Conservation (phyloP, 2,329 filamentous ascomycete genomes). For the Colletotrichum coccodes region DNA sequence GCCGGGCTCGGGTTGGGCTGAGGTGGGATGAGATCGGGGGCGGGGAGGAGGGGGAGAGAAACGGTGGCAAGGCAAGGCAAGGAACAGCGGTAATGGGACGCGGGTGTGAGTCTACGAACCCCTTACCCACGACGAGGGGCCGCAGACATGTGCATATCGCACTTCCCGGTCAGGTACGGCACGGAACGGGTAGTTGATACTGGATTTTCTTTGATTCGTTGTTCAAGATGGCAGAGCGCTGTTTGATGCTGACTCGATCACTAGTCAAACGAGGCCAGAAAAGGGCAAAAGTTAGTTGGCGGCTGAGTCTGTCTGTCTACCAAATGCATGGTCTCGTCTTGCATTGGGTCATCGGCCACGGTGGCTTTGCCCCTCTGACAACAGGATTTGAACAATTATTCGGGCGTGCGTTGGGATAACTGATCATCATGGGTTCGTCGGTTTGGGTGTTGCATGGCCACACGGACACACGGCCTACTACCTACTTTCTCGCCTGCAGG, state of each 20-base stretch:
- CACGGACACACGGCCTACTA: background rate
- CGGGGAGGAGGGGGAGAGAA: background rate
- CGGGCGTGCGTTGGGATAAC: background rate
- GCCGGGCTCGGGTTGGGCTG: background rate
- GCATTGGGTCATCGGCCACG: too few species aligned
- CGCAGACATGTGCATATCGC: background rate
- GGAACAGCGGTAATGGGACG: background rate
- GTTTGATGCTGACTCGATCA: slow-evolving; percentile 16
- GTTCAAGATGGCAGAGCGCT: background rate
- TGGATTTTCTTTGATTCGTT: background rate
- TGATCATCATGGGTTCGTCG: background rate
- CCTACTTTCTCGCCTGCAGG: too few species aligned
- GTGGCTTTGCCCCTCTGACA: background rate
- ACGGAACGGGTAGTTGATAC: background rate
- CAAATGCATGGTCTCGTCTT: background rate
- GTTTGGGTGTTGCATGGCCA: background rate
- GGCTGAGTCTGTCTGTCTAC: background rate
- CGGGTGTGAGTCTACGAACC: background rate
- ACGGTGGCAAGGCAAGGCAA: background rate
- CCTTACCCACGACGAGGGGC: background rate
- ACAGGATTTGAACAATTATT: slow-evolving; percentile 5
- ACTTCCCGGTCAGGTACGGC: background rate
- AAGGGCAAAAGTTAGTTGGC: background rate
- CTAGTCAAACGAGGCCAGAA: background rate
- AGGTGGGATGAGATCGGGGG: background rate